These are phyloP conservation scores for Phyllosticta paracitricarpa DNA, from an alignment of 2,329 filamentous ascomycete species.

Conservation along the genomic window DNA sequence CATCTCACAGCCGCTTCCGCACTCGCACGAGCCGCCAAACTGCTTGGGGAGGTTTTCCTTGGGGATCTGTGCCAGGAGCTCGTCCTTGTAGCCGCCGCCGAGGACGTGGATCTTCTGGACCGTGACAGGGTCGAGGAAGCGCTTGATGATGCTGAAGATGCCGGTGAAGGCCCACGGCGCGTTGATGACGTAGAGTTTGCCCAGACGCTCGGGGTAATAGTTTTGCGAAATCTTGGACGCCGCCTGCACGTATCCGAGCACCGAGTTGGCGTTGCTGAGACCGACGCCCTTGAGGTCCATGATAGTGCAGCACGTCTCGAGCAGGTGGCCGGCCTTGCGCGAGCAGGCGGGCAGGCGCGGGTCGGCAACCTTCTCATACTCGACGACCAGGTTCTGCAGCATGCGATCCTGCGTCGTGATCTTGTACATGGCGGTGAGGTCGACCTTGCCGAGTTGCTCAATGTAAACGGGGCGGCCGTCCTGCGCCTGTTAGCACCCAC, in stretches of 20 bases:
- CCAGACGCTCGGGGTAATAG: conserved; percentile 96
- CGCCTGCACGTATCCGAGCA: conserved; percentile 79
- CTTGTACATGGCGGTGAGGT: conserved; percentile 81
- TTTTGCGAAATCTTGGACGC: conserved; percentile 90
- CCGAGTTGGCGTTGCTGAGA: conserved; percentile 66
- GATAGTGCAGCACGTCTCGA: conserved; percentile 97
- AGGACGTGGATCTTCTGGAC: conserved; percentile 93
- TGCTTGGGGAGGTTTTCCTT: conserved; percentile 79
- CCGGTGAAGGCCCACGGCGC: conserved; percentile 89
- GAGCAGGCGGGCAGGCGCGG: conserved; percentile 91
- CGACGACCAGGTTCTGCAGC: conserved; percentile 89
- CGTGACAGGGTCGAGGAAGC: conserved; percentile 93
- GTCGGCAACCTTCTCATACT: conserved; percentile 94
- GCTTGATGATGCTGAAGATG: conserved; percentile 79
- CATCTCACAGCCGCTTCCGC: conserved; percentile 69
- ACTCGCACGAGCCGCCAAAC: conserved; percentile 78
- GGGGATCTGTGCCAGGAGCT: conserved; percentile 75
- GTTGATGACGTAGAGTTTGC: conserved; percentile 96
- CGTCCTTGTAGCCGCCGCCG: conserved; percentile 68
- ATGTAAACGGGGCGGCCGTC: conserved; percentile 97
- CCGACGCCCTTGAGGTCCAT: conserved; percentile 97
- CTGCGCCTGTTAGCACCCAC: conserved; percentile 34
- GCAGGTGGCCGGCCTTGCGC: conserved; percentile 75
- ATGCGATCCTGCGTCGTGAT: conserved; percentile 90
- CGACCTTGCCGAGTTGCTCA: conserved; percentile 88